Percentiles rank a stretch among this genome's conserved stretches.
Evolutionary conservation across 2,329 filamentous ascomycete species (phyloP).

Genomic region (Pseudogymnoascus sp.): DNA sequence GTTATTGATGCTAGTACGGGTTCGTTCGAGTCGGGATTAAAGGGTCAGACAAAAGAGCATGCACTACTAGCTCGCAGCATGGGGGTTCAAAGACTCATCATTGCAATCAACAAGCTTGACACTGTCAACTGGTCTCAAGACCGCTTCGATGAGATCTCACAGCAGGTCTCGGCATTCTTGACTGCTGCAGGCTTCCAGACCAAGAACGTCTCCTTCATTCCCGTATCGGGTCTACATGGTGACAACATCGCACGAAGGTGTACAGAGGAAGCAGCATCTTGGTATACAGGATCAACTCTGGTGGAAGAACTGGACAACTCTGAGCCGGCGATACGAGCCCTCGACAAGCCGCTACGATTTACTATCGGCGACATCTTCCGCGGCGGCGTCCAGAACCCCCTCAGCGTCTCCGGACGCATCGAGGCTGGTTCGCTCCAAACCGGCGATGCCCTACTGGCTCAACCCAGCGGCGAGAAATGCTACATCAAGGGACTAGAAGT

Average conservation of each 20-base stretch:
- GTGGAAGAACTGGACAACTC: conserved; percentile 80
- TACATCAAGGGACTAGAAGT: conserved; percentile 76
- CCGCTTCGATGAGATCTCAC: conserved; percentile 76
- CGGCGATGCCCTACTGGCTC: conserved; percentile 70
- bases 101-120: conserved; percentile 95
- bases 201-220: conserved; percentile 79
- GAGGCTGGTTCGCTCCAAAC: conserved; percentile 77
- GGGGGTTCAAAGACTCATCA: conserved; percentile 78
- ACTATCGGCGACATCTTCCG: conserved; percentile 84
- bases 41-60: conserved; percentile 91
- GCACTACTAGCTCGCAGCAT: conserved; percentile 83
- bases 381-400: conserved; percentile 67
- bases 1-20: conserved; percentile 88
- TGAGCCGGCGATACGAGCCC: conserved; percentile 60
- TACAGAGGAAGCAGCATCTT: conserved; percentile 51
- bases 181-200: conserved; percentile 71
- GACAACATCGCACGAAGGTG: conserved; percentile 69
- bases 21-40: conserved; percentile 87
- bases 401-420: conserved; percentile 80
- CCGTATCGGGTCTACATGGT: conserved; percentile 80
- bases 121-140: conserved; percentile 74
- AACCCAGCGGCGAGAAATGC: conserved; percentile 75
- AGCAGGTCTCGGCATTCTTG: conserved; percentile 78
- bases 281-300: conserved; percentile 76
- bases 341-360: conserved; percentile 76